These are phyloP conservation scores for Sorghum bicolor DNA, from an alignment of 176 grass and related monocot genomes.

Conservation along the genomic window DNA sequence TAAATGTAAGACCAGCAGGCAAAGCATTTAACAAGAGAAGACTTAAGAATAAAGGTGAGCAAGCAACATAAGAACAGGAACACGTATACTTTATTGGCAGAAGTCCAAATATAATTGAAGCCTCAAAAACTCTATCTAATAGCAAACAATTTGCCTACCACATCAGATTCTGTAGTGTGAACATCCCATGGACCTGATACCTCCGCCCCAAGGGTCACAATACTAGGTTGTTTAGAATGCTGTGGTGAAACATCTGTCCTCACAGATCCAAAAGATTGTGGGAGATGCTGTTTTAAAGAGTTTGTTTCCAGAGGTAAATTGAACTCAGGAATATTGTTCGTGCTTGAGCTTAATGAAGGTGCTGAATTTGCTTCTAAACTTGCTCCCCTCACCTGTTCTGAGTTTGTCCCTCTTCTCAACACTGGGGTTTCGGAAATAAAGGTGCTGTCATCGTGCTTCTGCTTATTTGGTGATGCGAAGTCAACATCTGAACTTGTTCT, in stretches of 20 bases:
- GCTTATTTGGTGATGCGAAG: slow-evolving; percentile 63
- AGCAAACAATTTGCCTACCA: slow-evolving; percentile 45
- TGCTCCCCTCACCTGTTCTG: slow-evolving; percentile 33
- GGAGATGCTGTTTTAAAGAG: background rate
- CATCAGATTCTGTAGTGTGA: slow-evolving; percentile 28
- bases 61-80: slow-evolving; percentile 22
- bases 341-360: slow-evolving; percentile 19
- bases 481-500: slow-evolving; percentile 31
- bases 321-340: slow-evolving; percentile 6
- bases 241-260: slow-evolving; percentile 30
- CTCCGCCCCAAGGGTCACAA: slow-evolving; percentile 16
- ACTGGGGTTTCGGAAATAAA: slow-evolving; percentile 75
- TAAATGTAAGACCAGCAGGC: background rate
- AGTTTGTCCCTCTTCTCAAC: slow-evolving; percentile 49
- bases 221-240: slow-evolving; percentile 28
- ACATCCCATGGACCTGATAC: slow-evolving; percentile 28
- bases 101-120: slow-evolving; percentile 19
- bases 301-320: slow-evolving; percentile 37
- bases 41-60: slow-evolving; percentile 1
- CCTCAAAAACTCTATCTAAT: slow-evolving; percentile 1
- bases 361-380: slow-evolving; percentile 31
- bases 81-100: background rate
- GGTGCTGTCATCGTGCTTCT: slow-evolving; percentile 55
- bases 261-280: slow-evolving; percentile 29
- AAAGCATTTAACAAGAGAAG: slow-evolving; percentile 20